A percentile compares a stretch with the other conserved stretches of the same genome.
Conservation (phyloP, 2,329 filamentous ascomycete species). For the Coniochaeta prunicola region DNA sequence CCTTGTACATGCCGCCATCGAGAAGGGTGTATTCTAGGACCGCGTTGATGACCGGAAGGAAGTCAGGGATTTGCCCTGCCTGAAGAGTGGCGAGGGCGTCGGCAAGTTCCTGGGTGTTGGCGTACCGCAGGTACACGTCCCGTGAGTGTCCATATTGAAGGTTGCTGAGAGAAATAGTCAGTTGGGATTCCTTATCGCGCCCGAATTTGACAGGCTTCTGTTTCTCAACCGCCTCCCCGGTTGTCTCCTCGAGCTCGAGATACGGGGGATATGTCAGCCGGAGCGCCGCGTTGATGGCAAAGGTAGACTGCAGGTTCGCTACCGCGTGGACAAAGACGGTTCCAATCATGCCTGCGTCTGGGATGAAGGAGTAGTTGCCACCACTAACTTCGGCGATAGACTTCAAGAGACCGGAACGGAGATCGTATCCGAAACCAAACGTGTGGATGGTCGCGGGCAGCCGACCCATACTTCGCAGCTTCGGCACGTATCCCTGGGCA, state of each 20-base stretch:
- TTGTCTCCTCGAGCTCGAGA: conserved; percentile 30
- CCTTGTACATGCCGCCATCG: conserved; percentile 1
- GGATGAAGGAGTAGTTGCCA: conserved; percentile 55
- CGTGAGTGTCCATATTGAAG: conserved; percentile 55
- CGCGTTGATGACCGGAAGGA: conserved; percentile 21
- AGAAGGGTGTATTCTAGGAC: conserved; percentile 22
- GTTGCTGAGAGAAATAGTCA: conserved; percentile 39
- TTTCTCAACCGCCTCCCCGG: conserved; percentile 30
- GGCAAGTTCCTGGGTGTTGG: conserved; percentile 9
- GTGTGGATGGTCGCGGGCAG: conserved; percentile 41
- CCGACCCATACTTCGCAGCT: conserved; percentile 33
- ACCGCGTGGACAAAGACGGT: conserved; percentile 57
- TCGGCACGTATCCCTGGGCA: conserved; percentile 44
- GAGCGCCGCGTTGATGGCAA: conserved; percentile 39
- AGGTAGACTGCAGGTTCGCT: conserved; percentile 53
- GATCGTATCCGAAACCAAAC: conserved; percentile 45
- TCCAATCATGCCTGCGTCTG: conserved; percentile 54
- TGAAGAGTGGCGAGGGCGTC: not conserved
- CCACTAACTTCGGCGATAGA: conserved; percentile 50
- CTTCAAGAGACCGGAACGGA: conserved; percentile 47
- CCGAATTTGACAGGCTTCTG: conserved; percentile 14
- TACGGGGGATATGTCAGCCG: conserved; percentile 28
- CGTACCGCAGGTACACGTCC: conserved; percentile 40
- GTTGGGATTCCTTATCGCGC: conserved; percentile 8
- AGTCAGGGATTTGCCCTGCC: conserved; percentile 5